Conservation (phyloP, 1,284 basidiomycete genomes). For the Rhodotorula sp. region DNA sequence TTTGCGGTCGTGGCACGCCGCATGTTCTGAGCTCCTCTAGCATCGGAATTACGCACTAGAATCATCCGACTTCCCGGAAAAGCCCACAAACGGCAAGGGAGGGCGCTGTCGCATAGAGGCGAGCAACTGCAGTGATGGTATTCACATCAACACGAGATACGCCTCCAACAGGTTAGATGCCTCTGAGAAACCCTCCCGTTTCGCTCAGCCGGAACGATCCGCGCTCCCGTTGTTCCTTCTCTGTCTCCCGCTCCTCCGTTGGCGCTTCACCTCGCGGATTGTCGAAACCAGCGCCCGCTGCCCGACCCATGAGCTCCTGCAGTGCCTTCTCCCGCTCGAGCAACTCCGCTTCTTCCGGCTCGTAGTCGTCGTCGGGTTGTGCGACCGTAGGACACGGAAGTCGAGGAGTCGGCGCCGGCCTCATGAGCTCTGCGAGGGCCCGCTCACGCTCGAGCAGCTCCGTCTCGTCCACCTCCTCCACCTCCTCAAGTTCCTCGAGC, state of each 20-base stretch:
- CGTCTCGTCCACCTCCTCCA: constrained; percentile 21
- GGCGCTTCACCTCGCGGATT: constrained; percentile 2
- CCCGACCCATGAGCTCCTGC: constrained; percentile 17
- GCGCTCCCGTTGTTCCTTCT: constrained; percentile 1
- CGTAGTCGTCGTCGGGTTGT: constrained; percentile 8
- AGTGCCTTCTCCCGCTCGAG: constrained; percentile 19
- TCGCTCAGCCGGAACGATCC: constrained; percentile 8
- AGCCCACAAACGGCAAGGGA: too few relatives aligned
- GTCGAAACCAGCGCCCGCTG: constrained; percentile 2
- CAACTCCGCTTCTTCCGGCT: constrained; percentile 5
- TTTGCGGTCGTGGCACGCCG: too few relatives aligned
- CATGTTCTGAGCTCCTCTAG: too few relatives aligned
- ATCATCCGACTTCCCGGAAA: too few relatives aligned
- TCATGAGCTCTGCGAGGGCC: constrained; percentile 14
- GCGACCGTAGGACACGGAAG: too few relatives aligned
- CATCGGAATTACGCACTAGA: too few relatives aligned
- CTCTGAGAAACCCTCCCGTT: constrained; percentile 14
- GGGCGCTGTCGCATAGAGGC: too few relatives aligned
- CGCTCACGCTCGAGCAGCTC: constrained; percentile 17
- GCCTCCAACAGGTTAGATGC: not conserved
- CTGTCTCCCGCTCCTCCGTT: constrained; percentile 4
- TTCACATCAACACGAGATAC: not conserved
- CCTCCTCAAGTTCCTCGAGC: constrained; percentile 18
- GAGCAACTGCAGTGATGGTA: too few relatives aligned
- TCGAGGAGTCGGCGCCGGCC: not conserved